Conservation (phyloP, 1,139 yeast genomes). For the Diutina mesorugosa region DNA sequence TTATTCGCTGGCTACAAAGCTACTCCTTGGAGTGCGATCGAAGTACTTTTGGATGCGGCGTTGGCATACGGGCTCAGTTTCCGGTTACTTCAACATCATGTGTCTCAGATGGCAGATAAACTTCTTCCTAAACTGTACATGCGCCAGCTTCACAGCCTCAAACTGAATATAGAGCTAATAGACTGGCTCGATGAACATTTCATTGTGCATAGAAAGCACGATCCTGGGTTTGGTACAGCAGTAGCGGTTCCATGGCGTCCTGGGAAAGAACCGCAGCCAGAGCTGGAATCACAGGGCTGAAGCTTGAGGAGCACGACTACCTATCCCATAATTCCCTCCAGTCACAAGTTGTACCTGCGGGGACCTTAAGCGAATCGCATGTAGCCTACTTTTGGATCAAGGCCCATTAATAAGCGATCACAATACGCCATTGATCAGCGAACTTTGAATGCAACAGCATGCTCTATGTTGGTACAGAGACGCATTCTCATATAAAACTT, state of each 20-base stretch:
- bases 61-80: conserved; percentile 76
- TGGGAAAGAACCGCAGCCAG: not conserved
- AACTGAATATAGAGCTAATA: conserved; percentile 46
- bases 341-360: no score
- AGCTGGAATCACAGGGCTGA: not conserved
- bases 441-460: no score
- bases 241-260: not conserved
- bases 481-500: no score
- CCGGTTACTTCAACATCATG: conserved; percentile 74
- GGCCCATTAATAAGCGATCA: no score
- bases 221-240: conserved; percentile 42
- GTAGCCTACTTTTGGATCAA: no score
- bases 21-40: conserved; percentile 90
- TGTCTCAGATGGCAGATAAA: conserved; percentile 71
- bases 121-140: conserved; percentile 41
- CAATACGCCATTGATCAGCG: no score
- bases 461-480: no score
- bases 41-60: conserved; percentile 67
- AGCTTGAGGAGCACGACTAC: no score
- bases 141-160: conserved; percentile 52
- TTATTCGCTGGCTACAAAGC: conserved; percentile 57
- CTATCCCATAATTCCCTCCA: no score
- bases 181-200: conserved; percentile 76
- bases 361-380: no score
- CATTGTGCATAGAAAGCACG: conserved; percentile 50